Base-by-base conservation (phyloP, 2,329 filamentous ascomycete genomes). In the Paecilomyces sp. region DNA sequence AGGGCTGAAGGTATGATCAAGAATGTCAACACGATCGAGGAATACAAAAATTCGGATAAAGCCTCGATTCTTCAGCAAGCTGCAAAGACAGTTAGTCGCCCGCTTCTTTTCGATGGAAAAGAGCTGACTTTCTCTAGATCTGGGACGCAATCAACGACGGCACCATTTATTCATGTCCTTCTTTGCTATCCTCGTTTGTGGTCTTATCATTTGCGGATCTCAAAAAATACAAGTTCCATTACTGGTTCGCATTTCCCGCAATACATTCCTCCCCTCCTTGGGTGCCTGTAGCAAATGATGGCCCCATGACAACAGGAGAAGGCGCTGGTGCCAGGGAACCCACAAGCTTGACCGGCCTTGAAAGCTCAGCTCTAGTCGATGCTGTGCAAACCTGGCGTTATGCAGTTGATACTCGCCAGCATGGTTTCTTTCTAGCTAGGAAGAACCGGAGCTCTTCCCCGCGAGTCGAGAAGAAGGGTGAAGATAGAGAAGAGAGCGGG, bases 131-230 rank as follows among this genome's bases (percentile, higher is more conserved):
- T 55, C 54, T 51, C 47, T 55, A 95, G 89, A 92, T 99, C 62
- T 97, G 93, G 93, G 92, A 97, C 74, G 93, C 94, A 28, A 97
- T 99, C 70, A 88, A 92, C 65, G 94, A 99, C 76, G 93, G 92
- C 60, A 95, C 91, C 50, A 96, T 99, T 66, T 97, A 96, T 77
- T 94, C 92, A 9, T 90, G 93, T 56, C 94, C 94, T 2, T 97
- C 93, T 3, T 83, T 97, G 1, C 85, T 99, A 18, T 87, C 91
- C 3, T 94, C 91, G 6, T 97, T 97, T 74, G 84, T 90, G 28
- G 86, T 95, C 60, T 85, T 97, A 54, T 96, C 91, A 15, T 99
- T 91, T 73, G 93, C 94, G 63, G 93, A 99, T 71, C 83, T 99
- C 34, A 99, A 99, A 75, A 97, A 95, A 72, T 97, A 97, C 78